Evolutionary conservation across 345 rosid genomes (phyloP).

Genomic region (Brassica cretica): DNA sequence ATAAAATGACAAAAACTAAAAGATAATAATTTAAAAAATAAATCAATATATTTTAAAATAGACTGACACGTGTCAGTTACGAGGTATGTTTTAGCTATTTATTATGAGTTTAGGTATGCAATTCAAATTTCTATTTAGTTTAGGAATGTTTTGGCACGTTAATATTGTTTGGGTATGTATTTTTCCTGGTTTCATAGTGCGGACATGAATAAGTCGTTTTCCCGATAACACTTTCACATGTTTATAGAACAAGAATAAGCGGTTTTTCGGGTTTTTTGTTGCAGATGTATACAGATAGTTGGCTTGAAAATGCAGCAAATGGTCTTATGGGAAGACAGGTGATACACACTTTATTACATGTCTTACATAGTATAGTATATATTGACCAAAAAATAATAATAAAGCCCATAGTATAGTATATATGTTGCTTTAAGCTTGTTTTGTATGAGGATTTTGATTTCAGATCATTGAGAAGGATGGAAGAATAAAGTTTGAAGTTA

Average conservation of each 20-base stretch:
- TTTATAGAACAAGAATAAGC: not conserved
- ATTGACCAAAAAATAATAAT: not conserved
- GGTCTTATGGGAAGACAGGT: conserved; percentile 86
- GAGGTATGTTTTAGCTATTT: too few species aligned
- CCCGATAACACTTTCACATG: not conserved
- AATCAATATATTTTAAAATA: too few species aligned
- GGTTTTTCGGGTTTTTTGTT: not conserved
- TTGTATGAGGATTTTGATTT: not conserved
- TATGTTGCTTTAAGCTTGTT: conserved; percentile 5
- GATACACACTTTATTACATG: not conserved
- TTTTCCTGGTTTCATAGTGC: too few species aligned
- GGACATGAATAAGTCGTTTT: too few species aligned
- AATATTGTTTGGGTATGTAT: too few species aligned
- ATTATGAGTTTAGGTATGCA: too few species aligned
- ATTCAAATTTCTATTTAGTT: too few species aligned
- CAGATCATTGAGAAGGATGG: conserved; percentile 68
- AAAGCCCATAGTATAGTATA: not conserved
- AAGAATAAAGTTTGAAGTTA: conserved; percentile 65
- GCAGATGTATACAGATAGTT: conserved; percentile 87
- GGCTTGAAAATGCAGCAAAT: conserved; percentile 90
- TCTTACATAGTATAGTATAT: not conserved
- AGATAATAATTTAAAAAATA: too few species aligned
- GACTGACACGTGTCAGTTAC: too few species aligned
- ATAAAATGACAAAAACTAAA: too few species aligned
- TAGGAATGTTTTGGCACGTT: too few species aligned